phyloP scores from a whole-genome alignment of 2,329 filamentous ascomycete species.

The Pseudogymnoascus sp. region DNA sequence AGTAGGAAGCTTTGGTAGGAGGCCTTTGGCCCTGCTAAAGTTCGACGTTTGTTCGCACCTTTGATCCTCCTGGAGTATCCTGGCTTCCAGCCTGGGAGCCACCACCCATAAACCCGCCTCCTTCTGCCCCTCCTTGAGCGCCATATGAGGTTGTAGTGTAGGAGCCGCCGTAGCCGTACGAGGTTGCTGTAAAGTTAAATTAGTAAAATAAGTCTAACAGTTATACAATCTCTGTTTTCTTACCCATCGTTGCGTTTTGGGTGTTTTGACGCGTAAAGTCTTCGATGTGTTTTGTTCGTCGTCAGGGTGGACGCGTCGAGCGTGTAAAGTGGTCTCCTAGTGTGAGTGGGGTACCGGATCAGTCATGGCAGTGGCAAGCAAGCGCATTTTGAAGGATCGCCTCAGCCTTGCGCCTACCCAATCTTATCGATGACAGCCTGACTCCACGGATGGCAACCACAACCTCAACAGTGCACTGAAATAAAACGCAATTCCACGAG shows the following conservation, averaged over 20 bases:
- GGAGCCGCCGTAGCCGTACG: slow-evolving; percentile 26
- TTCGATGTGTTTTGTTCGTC: slow-evolving; percentile 3
- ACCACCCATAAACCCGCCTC: slow-evolving; percentile 54
- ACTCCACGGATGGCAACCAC: not conserved
- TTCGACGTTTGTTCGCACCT: slow-evolving; percentile 29
- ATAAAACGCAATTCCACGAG: not conserved
- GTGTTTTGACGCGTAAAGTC: slow-evolving; percentile 2
- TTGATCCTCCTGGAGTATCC: slow-evolving; percentile 38
- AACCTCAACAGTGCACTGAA: not conserved
- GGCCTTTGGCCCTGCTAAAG: slow-evolving; percentile 13
- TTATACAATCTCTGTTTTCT: not conserved
- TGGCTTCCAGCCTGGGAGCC: slow-evolving; percentile 57
- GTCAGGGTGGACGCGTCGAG: slow-evolving; percentile 16
- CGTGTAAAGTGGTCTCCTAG: slow-evolving; percentile 17
- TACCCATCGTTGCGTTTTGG: slow-evolving; percentile 18
- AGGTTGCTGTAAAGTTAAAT: slow-evolving; percentile 18
- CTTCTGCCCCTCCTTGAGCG: slow-evolving; percentile 51
- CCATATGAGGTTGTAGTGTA: slow-evolving; percentile 33
- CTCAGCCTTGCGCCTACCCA: slow-evolving; percentile 2
- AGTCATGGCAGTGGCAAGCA: slow-evolving; percentile 4
- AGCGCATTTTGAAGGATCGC: not conserved
- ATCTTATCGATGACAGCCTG: slow-evolving; percentile 7
- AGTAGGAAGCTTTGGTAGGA: not conserved
- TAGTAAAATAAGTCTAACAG: not conserved
- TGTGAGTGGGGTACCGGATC: not conserved